phyloP scores from a whole-genome alignment of 2,329 filamentous ascomycete species.

The Orbilia blumenaviensis region DNA sequence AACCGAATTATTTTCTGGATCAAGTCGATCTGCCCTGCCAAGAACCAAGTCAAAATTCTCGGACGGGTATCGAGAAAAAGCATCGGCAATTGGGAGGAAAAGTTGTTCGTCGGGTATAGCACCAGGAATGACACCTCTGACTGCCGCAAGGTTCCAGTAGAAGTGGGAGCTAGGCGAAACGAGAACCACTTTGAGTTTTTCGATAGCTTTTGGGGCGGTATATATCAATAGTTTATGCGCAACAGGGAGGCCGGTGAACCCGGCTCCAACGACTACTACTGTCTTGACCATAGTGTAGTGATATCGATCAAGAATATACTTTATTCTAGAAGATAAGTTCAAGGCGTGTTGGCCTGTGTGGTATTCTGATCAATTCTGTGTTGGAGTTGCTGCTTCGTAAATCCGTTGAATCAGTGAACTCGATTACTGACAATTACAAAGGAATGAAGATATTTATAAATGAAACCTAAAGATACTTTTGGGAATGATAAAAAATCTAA shows the following conservation, averaged over 20 bases:
- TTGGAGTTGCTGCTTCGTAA: no score
- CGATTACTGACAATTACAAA: no score
- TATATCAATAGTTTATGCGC: conserved; percentile 69
- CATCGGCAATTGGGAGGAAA: conserved; percentile 65
- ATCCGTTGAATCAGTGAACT: no score
- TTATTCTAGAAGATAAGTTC: not conserved
- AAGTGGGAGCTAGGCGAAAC: conserved; percentile 69
- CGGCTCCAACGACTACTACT: conserved; percentile 68
- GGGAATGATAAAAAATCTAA: no score
- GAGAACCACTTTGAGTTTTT: conserved; percentile 67
- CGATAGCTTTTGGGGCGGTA: conserved; percentile 61
- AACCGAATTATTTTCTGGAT: conserved; percentile 62
- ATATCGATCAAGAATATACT: not conserved
- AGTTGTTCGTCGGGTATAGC: conserved; percentile 65
- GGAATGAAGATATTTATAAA: no score
- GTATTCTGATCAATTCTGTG: not conserved
- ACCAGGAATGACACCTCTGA: conserved; percentile 68
- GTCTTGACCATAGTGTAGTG: conserved; percentile 64
- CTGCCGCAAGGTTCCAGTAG: conserved; percentile 69
- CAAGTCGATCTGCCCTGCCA: conserved; percentile 64
- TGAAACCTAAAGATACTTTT: no score
- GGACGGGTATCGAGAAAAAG: conserved; percentile 66
- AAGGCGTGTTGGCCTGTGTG: conserved; percentile 23
- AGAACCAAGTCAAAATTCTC: conserved; percentile 67
- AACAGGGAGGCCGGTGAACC: conserved; percentile 66